These are phyloP conservation scores for Triticum timopheevii DNA, from an alignment of 176 grass and related monocot genomes.

Conservation along the genomic window DNA sequence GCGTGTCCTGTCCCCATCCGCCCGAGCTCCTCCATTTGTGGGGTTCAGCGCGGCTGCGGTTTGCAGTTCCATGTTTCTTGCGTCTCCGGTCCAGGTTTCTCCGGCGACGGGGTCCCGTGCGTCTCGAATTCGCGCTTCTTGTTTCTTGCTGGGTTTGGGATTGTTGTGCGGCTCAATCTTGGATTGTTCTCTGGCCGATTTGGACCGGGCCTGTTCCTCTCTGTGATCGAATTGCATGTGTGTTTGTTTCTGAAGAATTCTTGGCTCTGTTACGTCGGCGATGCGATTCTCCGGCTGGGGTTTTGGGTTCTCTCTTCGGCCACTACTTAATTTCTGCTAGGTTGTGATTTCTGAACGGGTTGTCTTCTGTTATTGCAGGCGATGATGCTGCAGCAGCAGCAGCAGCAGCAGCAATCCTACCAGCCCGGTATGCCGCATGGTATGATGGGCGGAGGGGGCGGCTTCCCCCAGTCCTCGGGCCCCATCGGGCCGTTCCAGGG, in stretches of 20 bases:
- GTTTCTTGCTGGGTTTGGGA: neutral
- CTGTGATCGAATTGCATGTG: neutral
- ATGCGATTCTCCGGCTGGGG: neutral
- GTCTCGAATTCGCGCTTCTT: neutral
- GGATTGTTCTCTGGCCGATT: neutral
- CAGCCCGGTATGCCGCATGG: constrained; percentile 39
- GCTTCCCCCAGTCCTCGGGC: constrained; percentile 49
- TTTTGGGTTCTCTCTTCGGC: neutral
- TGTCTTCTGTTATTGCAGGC: constrained; percentile 27
- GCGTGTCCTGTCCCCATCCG: constrained; percentile 14
- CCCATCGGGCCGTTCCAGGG: constrained; percentile 37
- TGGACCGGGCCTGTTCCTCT: neutral
- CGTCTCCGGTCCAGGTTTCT: neutral
- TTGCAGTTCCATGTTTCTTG: neutral
- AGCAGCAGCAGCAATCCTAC: constrained; percentile 52
- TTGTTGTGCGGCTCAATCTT: too few relatives aligned
- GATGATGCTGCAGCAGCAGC: constrained; percentile 59
- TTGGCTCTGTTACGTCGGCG: neutral
- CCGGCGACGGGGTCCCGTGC: neutral
- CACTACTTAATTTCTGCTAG: neutral
- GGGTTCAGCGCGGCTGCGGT: neutral
- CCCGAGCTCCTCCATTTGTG: constrained; percentile 3
- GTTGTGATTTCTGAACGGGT: neutral
- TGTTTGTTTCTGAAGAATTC: neutral
- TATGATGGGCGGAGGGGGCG: constrained; percentile 32